Evolutionary conservation across 2,329 filamentous ascomycete genomes (phyloP).

Genomic region (Cordyceps farinosa): DNA sequence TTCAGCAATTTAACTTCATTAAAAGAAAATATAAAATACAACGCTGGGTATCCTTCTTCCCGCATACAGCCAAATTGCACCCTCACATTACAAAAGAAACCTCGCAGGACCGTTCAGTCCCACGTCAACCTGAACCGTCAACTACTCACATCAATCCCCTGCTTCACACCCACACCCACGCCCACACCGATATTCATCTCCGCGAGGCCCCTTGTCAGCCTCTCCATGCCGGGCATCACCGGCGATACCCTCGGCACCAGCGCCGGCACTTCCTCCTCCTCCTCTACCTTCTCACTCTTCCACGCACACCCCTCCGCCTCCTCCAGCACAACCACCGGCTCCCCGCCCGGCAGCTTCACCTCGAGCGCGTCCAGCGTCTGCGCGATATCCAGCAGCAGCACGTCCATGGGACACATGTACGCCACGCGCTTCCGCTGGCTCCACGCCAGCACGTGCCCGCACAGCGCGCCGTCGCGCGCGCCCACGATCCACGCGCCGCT

Average conservation of each 20-base stretch:
- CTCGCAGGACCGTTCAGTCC: constrained; percentile 26
- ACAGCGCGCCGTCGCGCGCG: constrained; percentile 71
- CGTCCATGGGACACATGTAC: constrained; percentile 94
- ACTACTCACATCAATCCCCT: constrained; percentile 22
- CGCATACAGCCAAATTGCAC: no score
- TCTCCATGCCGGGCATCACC: not conserved
- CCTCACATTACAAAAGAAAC: constrained; percentile 16
- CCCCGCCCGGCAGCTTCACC: constrained; percentile 67
- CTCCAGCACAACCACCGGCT: constrained; percentile 36
- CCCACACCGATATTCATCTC: not conserved
- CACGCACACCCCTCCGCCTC: constrained; percentile 15
- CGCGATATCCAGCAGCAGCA: constrained; percentile 80
- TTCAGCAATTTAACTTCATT: no score
- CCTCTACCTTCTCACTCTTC: not conserved
- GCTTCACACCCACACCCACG: not conserved
- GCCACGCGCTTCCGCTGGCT: constrained; percentile 75
- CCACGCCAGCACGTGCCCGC: constrained; percentile 88
- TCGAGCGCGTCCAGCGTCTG: constrained; percentile 67
- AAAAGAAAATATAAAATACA: no score
- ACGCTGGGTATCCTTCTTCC: no score
- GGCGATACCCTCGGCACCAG: not conserved
- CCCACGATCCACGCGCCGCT: constrained; percentile 92
- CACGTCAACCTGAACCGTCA: constrained; percentile 19
- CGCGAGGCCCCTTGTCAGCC: not conserved
- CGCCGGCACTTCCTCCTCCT: not conserved